Conservation (phyloP, 768 basidiomycete genomes). For the Amanita inopinata region DNA sequence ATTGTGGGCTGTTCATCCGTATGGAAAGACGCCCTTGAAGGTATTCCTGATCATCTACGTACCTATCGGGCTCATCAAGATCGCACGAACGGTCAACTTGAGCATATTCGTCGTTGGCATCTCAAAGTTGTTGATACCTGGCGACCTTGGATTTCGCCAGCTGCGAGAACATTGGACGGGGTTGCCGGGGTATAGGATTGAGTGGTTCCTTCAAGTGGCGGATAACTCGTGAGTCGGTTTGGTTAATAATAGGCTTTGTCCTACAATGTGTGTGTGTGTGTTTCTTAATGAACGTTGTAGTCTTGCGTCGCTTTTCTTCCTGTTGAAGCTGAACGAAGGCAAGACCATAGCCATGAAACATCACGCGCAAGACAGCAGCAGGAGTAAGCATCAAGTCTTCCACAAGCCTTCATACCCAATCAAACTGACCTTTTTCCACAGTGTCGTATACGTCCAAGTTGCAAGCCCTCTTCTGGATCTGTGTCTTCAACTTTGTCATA, state of each 20-base stretch:
- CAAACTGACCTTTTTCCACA: no score
- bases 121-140: neutral
- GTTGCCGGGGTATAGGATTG: conserved; percentile 12
- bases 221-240: conserved; percentile 13
- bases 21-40: conserved; percentile 6
- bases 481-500: conserved; percentile 20
- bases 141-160: neutral
- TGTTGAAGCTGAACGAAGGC: conserved; percentile 12
- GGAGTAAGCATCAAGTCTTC: no score
- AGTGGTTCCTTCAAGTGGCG: conserved; percentile 15
- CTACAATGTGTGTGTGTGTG: no score
- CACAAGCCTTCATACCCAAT: no score
- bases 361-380: neutral
- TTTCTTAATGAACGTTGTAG: no score
- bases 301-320: conserved; percentile 14
- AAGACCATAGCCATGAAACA: neutral
- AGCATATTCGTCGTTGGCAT: conserved; percentile 11
- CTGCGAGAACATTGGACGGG: neutral
- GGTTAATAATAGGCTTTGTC: neutral
- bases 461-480: conserved; percentile 19
- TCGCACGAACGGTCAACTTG: conserved; percentile 12
- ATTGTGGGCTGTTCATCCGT: conserved; percentile 15
- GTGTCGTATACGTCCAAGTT: no score
- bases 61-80: conserved; percentile 13
- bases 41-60: conserved; percentile 12